A percentile compares a stretch with the other conserved stretches of the same genome.
Conservation (phyloP, 306 rosid genomes). For the Inga leiocalycina region DNA sequence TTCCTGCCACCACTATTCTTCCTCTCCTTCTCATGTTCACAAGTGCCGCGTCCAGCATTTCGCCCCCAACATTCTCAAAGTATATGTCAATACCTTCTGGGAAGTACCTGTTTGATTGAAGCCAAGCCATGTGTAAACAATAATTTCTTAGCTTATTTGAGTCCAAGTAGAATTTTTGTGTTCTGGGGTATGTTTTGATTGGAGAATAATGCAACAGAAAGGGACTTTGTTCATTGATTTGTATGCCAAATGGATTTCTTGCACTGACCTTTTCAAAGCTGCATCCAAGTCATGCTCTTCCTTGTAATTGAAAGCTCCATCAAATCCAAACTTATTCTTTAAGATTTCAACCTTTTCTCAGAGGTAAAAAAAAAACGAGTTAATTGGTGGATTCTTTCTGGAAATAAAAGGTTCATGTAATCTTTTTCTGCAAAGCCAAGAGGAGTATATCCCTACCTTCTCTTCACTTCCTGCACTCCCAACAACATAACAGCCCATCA, state of each 20-base stretch:
- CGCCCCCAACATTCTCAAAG: conserved; percentile 73
- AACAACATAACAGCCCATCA: conserved; percentile 66
- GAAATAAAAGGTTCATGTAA: neutral
- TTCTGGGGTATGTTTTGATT: neutral
- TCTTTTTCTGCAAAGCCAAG: neutral
- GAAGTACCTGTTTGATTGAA: conserved; percentile 38
- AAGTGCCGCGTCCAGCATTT: conserved; percentile 64
- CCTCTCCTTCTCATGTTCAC: conserved; percentile 54
- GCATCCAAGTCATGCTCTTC: conserved; percentile 43
- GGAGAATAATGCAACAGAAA: neutral
- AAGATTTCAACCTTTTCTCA: conserved; percentile 40
- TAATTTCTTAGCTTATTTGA: neutral
- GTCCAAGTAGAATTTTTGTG: neutral
- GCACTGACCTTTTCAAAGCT: conserved; percentile 40
- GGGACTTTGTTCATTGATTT: neutral
- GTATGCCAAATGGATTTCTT: neutral
- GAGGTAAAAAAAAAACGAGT: conserved; percentile 1
- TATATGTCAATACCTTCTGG: conserved; percentile 70
- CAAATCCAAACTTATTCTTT: conserved; percentile 45
- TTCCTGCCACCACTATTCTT: conserved; percentile 57
- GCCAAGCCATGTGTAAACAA: neutral
- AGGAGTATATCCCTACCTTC: conserved; percentile 35
- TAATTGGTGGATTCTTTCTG: neutral
- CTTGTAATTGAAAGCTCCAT: conserved; percentile 55
- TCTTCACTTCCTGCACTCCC: conserved; percentile 63